A percentile compares a stretch with the other conserved stretches of the same genome.
These are phyloP conservation scores for Dictyostelium purpureum DNA, from an alignment of 78 protist genomes.

Conservation along the genomic window DNA sequence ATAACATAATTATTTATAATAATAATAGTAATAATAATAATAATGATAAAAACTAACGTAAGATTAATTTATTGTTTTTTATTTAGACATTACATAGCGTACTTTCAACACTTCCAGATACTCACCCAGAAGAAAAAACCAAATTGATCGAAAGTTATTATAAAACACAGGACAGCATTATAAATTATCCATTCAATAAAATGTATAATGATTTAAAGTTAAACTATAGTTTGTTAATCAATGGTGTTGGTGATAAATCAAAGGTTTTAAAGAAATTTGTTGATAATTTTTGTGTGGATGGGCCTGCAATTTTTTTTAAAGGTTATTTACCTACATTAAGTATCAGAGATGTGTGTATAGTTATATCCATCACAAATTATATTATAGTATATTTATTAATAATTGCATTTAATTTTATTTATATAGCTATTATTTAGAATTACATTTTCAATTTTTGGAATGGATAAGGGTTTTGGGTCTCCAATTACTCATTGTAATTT, in stretches of 20 bases:
- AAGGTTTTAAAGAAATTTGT: background rate
- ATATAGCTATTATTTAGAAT: background rate
- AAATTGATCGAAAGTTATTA: background rate
- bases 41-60: background rate
- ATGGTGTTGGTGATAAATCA: constrained; percentile 4
- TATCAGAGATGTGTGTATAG: background rate
- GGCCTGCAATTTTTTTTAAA: background rate
- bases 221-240: background rate
- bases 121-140: constrained; percentile 9
- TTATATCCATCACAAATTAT: no score
- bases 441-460: constrained; percentile 8
- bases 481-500: constrained; percentile 12
- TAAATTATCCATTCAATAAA: background rate
- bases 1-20: background rate
- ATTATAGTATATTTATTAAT: no score
- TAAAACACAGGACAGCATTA: background rate
- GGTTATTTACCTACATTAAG: constrained; percentile 14
- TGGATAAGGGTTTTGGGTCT: background rate
- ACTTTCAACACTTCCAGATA: background rate
- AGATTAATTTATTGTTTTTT: background rate
- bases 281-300: background rate
- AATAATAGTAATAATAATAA: background rate
- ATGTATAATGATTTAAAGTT: background rate
- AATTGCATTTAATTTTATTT: background rate
- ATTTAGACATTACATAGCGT: background rate